Conservation (phyloP, 1,284 basidiomycete genomes). For the Fomitopsis schrenkii region DNA sequence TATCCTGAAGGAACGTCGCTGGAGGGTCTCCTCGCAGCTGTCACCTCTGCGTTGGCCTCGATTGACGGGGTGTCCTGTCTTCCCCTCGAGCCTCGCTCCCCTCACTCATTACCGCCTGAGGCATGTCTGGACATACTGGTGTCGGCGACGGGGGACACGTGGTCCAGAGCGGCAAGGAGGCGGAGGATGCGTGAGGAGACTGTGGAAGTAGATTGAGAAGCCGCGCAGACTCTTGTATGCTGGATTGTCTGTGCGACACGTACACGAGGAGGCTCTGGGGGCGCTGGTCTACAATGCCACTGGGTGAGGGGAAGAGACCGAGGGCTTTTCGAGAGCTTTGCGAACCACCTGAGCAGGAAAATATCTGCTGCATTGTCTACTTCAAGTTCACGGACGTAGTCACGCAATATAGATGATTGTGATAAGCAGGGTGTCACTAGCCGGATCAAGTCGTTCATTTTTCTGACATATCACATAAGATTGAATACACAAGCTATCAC, state of each 20-base stretch:
- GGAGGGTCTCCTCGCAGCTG: conserved; percentile 10
- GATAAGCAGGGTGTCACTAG: too few relatives aligned
- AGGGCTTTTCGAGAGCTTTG: conserved; percentile 63
- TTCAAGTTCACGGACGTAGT: background rate
- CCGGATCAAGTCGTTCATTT: too few relatives aligned
- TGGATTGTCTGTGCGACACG: conserved; percentile 21
- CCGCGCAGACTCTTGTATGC: conserved; percentile 14
- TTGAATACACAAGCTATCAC: too few relatives aligned
- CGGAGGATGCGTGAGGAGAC: conserved; percentile 28
- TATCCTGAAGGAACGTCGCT: conserved; percentile 22
- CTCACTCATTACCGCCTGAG: background rate
- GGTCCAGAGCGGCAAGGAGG: conserved; percentile 70
- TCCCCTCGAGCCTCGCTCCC: conserved; percentile 1
- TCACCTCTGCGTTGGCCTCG: conserved; percentile 28
- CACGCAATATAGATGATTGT: background rate
- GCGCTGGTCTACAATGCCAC: conserved; percentile 38
- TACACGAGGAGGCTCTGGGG: conserved; percentile 3
- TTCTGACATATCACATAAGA: too few relatives aligned
- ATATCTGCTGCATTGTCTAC: conserved; percentile 13
- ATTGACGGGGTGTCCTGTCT: conserved; percentile 30
- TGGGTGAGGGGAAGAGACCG: conserved; percentile 67
- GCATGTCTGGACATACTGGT: conserved; percentile 29
- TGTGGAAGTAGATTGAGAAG: conserved; percentile 5
- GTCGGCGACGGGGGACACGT: conserved; percentile 53
- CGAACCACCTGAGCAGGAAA: conserved; percentile 50